These are phyloP conservation scores for Perkinsus olseni DNA, from an alignment of 169 alveolate species.

Conservation along the genomic window DNA sequence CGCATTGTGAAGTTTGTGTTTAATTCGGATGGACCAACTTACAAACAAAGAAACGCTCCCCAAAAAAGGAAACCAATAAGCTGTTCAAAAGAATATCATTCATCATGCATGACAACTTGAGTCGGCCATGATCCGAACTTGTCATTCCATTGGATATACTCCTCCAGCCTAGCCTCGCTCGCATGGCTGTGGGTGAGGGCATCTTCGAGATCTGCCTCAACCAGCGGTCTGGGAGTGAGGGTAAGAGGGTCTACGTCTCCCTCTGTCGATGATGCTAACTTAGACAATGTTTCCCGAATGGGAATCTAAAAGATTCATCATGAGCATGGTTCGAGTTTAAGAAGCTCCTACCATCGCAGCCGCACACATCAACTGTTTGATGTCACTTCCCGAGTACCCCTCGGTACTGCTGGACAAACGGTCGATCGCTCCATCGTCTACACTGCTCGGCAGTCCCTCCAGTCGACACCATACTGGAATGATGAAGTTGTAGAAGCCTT, in stretches of 20 bases:
- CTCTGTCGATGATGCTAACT: too few relatives aligned
- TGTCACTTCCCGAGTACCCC: conserved; percentile 76
- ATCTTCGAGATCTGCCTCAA: not conserved
- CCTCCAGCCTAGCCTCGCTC: not conserved
- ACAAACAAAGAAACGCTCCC: too few relatives aligned
- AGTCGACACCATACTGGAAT: conserved; percentile 21
- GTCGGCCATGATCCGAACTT: not conserved
- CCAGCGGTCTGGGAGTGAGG: not conserved
- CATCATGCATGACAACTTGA: not conserved
- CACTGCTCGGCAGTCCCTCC: conserved; percentile 28
- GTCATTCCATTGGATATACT: not conserved
- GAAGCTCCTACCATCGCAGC: conserved; percentile 41
- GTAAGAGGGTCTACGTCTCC: not conserved
- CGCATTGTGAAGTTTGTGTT: too few relatives aligned
- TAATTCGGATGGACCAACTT: too few relatives aligned
- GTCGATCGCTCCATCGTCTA: conserved; percentile 32
- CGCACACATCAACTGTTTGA: conserved; percentile 53
- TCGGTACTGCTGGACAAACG: conserved; percentile 46
- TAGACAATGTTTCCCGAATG: not conserved
- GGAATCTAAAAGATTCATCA: not conserved
- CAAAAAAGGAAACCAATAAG: not conserved
- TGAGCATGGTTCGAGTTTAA: not conserved
- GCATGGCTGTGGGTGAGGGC: not conserved
- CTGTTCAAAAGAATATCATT: not conserved
- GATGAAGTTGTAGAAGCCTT: conserved; percentile 42